Percentiles rank a stretch among this genome's conserved stretches.
These are phyloP conservation scores for Ceratocystis colombiana DNA, from an alignment of 2,329 filamentous ascomycete genomes.

Conservation along the genomic window DNA sequence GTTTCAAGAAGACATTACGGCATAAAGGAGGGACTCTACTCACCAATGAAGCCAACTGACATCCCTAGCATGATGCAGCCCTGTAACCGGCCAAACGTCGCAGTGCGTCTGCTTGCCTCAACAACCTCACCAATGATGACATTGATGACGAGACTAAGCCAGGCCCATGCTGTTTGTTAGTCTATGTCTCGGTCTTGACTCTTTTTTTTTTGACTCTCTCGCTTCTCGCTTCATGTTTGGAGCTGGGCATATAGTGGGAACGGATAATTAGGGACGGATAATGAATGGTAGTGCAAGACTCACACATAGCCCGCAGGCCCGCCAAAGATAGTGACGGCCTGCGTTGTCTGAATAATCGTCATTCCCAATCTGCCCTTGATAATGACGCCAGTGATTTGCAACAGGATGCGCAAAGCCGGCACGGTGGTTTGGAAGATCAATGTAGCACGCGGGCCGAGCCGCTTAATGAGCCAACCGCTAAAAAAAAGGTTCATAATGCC, in stretches of 20 bases:
- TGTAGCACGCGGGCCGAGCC: conserved; percentile 52
- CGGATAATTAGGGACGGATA: no score
- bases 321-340: conserved; percentile 57
- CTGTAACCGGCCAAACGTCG: conserved; percentile 54
- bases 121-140: conserved; percentile 58
- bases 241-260: no score
- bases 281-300: conserved; percentile 19
- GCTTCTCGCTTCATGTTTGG: no score
- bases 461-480: conserved; percentile 56
- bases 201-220: no score
- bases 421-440: conserved; percentile 54
- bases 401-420: conserved; percentile 51
- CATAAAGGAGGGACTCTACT: conserved; percentile 25
- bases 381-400: conserved; percentile 56
- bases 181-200: neutral
- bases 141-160: conserved; percentile 48
- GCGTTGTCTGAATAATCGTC: conserved; percentile 55
- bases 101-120: conserved; percentile 49
- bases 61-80: conserved; percentile 58
- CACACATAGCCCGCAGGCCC: conserved; percentile 58
- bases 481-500: conserved; percentile 55
- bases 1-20: neutral
- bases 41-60: conserved; percentile 51
- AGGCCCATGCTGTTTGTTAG: conserved; percentile 9
- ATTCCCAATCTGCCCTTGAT: conserved; percentile 54